Conservation (phyloP, 129 eudicot genomes). For the Silybum marianum region DNA sequence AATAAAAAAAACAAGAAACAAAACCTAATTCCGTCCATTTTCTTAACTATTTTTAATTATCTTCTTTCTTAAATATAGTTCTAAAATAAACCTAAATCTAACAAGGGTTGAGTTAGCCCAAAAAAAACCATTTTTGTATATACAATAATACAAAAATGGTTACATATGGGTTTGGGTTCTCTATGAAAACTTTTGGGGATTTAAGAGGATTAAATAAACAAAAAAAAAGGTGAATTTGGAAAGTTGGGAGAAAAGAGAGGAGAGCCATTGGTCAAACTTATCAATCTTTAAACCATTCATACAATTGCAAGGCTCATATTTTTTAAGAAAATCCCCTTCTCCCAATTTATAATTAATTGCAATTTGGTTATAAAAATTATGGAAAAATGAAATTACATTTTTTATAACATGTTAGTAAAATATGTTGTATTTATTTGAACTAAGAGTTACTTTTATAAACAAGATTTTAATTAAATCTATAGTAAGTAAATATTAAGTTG, state of each 20-base stretch:
- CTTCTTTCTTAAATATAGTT: neutral
- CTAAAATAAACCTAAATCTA: conserved; percentile 16
- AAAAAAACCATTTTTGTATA: neutral
- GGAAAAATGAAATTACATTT: neutral
- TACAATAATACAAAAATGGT: neutral
- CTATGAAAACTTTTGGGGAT: neutral
- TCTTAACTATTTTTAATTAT: neutral
- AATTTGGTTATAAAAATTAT: neutral
- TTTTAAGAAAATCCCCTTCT: neutral
- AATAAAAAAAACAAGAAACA: conserved; percentile 20
- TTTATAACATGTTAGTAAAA: too few species aligned
- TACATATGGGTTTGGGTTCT: neutral
- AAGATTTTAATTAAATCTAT: too few species aligned
- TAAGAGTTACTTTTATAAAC: too few species aligned
- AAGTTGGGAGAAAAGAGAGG: conserved; percentile 45
- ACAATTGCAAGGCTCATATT: neutral
- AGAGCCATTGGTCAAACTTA: conserved; percentile 26
- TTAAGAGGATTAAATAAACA: neutral
- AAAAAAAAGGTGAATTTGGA: neutral
- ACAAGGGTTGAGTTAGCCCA: neutral
- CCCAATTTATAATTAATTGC: neutral
- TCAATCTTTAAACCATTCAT: neutral
- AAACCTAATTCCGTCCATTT: conserved; percentile 25
- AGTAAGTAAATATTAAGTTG: too few species aligned
- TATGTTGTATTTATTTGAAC: too few species aligned